Base-by-base conservation (phyloP, 352 stramenopile species). In the Blastocystis hominis region DNA sequence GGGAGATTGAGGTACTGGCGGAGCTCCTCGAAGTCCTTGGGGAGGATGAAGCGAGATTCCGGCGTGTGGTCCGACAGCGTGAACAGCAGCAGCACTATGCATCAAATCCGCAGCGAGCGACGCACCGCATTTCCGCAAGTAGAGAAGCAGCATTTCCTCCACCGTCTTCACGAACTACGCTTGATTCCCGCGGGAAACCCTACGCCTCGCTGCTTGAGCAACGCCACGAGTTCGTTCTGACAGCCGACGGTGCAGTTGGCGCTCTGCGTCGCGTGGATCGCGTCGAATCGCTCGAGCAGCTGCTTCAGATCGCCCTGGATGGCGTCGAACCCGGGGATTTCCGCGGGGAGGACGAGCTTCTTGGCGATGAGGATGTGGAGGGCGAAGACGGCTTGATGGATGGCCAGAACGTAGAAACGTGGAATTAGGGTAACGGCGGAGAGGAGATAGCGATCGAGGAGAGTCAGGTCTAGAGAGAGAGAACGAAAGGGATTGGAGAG, bases 101-200 rank as follows among this genome's bases (percentile, higher is more conserved):
- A 53, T 84, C 13, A 66, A 53, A 3, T 4, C 20, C 50, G 3
- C 50, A 44, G 24, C 10, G 3, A 42, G 36, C 24, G n/a, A 42
- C 46, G 3, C n/a, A 84, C 72, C 72, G 42, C 72, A 84, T 53
- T 84, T 84, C 2, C 72, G 34, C 24, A 84, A n/a, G 42, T 68
- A 84, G 44, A 40, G 17, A 10, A 42, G 34, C 36, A 84, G 34
- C 36, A 84, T 13, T 17, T 20, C 54, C 56, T 84, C 53, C 40
- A 84, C n/a, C 3, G 72, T 44, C 53, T 47, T 46, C 3, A 47
- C 9, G 24, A 50, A 20, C 62, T 72, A 72, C 24, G 30, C 38
- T 20, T 72, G 15, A 47, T 34, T 47, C 38, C 62, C 36, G 30
- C 20, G 20, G 15, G 9, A 34, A 46, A 20, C 10, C n/a, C 3